These are phyloP conservation scores for Russula griseocarnosa DNA, from an alignment of 768 basidiomycete species.

Conservation along the genomic window DNA sequence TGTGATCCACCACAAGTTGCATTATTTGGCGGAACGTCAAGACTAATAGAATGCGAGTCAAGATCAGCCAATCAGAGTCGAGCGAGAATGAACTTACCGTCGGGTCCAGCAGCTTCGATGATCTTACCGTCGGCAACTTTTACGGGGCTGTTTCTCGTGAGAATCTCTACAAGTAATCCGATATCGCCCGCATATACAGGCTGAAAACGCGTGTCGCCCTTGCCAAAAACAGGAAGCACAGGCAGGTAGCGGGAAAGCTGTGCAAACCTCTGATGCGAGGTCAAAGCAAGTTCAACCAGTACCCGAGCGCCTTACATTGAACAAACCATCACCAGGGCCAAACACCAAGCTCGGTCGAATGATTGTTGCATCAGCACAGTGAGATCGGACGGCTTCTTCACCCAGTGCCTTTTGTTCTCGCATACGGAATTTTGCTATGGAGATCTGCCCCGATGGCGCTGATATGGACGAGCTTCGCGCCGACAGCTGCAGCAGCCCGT, in stretches of 20 bases:
- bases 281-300: not conserved
- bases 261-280: slow-evolving; percentile 52
- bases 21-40: slow-evolving; percentile 67
- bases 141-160: slow-evolving; percentile 45
- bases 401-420: slow-evolving; percentile 61
- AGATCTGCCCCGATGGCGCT: slow-evolving; percentile 73
- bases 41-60: slow-evolving; percentile 40
- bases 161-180: slow-evolving; percentile 55
- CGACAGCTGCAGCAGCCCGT: slow-evolving; percentile 44
- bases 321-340: slow-evolving; percentile 73
- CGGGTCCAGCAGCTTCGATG: slow-evolving; percentile 48
- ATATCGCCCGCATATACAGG: slow-evolving; percentile 72
- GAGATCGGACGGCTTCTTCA: slow-evolving; percentile 49
- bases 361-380: slow-evolving; percentile 52
- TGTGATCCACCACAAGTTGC: slow-evolving; percentile 55
- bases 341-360: slow-evolving; percentile 71
- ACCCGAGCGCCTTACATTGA: slow-evolving; percentile 48
- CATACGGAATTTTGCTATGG: slow-evolving; percentile 54
- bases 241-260: slow-evolving; percentile 56
- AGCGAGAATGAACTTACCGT: slow-evolving; percentile 43
- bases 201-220: slow-evolving; percentile 63
- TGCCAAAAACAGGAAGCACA: slow-evolving; percentile 72
- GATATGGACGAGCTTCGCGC: slow-evolving; percentile 60
- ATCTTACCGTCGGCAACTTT: slow-evolving; percentile 41
- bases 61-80: slow-evolving; percentile 16